These are phyloP conservation scores for Oidiodendron maius DNA, from an alignment of 495 filamentous ascomycete species.

Conservation along the genomic window DNA sequence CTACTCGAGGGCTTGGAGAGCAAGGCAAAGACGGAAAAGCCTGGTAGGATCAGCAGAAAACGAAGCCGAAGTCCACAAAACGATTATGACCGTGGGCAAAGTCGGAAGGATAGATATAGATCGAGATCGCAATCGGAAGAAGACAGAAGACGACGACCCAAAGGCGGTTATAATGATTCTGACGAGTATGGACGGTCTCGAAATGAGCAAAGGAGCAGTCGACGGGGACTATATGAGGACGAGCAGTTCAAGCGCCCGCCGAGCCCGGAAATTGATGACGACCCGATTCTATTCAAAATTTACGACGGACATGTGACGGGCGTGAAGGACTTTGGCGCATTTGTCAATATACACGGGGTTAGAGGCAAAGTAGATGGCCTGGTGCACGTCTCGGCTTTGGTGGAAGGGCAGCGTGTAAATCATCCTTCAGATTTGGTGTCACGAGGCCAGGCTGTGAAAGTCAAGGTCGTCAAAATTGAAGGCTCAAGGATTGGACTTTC, in stretches of 20 bases:
- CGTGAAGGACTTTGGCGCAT: constrained; percentile 91
- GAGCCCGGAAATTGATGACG: constrained; percentile 72
- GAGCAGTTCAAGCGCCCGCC: constrained; percentile 66
- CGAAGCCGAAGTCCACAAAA: constrained; percentile 67
- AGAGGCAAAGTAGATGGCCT: constrained; percentile 86
- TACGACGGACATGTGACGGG: constrained; percentile 88
- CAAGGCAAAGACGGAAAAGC: constrained; percentile 46
- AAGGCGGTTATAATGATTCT: constrained; percentile 43
- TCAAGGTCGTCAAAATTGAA: constrained; percentile 88
- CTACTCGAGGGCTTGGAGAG: constrained; percentile 80
- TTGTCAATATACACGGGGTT: constrained; percentile 86
- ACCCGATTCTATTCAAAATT: constrained; percentile 76
- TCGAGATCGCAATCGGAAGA: constrained; percentile 37
- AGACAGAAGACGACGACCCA: constrained; percentile 42
- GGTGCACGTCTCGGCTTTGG: constrained; percentile 94
- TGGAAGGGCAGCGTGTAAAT: constrained; percentile 80
- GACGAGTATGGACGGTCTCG: constrained; percentile 57
- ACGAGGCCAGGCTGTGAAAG: constrained; percentile 77
- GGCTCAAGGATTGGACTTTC: constrained; percentile 75
- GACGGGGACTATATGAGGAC: constrained; percentile 48
- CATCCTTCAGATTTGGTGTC: constrained; percentile 85
- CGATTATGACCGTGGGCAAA: constrained; percentile 37
- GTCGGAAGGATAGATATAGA: constrained; percentile 29
- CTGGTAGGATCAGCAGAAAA: constrained; percentile 47
- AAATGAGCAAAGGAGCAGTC: constrained; percentile 36